A percentile compares a stretch with the other conserved stretches of the same genome.
These are phyloP conservation scores for Paspalum notatum DNA, from an alignment of 176 grass and related monocot genomes.

Conservation along the genomic window DNA sequence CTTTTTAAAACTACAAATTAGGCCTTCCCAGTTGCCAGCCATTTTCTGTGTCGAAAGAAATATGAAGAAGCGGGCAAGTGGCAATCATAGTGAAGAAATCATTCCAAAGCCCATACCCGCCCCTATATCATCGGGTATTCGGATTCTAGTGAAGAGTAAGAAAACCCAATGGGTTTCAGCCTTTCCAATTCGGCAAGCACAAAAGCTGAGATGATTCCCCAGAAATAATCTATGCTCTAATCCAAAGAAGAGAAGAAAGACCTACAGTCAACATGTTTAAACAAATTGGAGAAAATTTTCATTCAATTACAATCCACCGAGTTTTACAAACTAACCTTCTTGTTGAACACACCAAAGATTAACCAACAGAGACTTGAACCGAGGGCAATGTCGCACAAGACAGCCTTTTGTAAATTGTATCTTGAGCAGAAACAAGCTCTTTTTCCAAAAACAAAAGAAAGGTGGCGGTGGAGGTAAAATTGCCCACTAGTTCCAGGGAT, in stretches of 20 bases:
- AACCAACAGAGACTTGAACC: background rate
- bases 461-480: background rate
- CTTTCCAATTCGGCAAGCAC: background rate
- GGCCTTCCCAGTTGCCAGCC: background rate
- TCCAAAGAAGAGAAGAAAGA: background rate
- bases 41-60: slow-evolving; percentile 4
- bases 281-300: background rate
- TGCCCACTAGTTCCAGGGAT: background rate
- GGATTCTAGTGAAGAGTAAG: background rate
- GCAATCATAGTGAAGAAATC: background rate
- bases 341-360: background rate
- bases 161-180: background rate
- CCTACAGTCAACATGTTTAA: background rate
- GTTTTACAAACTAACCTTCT: background rate
- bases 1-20: background rate
- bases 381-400: background rate
- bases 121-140: too few relatives aligned
- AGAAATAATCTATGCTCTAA: background rate
- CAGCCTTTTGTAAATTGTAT: background rate
- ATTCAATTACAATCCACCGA: background rate
- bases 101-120: too few relatives aligned
- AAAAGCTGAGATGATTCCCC: background rate
- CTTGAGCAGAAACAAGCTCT: background rate
- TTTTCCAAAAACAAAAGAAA: background rate
- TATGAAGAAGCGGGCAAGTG: too few relatives aligned